phyloP scores from a whole-genome alignment of 2,329 filamentous ascomycete species.

The Colletotrichum chlorophyti region DNA sequence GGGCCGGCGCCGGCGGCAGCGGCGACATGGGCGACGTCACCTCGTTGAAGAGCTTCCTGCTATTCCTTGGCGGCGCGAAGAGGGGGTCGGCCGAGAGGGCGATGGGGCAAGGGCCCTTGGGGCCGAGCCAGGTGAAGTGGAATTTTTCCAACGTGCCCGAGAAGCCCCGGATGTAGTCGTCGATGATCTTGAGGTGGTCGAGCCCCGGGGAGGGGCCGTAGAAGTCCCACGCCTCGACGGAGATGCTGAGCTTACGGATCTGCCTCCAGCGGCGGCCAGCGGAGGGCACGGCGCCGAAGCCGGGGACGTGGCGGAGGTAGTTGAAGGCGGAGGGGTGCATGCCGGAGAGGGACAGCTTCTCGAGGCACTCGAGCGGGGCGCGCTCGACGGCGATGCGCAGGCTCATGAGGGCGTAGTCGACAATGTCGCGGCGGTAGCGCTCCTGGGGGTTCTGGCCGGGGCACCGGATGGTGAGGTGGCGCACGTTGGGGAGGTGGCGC shows the following conservation, averaged over 20 bases:
- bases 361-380: slow-evolving; percentile 68
- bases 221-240: slow-evolving; percentile 75
- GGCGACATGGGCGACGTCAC: slow-evolving; percentile 71
- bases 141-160: slow-evolving; percentile 71
- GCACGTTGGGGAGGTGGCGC: slow-evolving; percentile 70
- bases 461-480: slow-evolving; percentile 78
- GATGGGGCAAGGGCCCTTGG: slow-evolving; percentile 76
- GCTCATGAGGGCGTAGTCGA: slow-evolving; percentile 90
- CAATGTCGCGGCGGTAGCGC: slow-evolving; percentile 76
- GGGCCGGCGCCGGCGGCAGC: slow-evolving; percentile 57
- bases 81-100: slow-evolving; percentile 74
- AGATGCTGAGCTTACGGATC: slow-evolving; percentile 76
- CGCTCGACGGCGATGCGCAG: slow-evolving; percentile 84
- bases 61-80: slow-evolving; percentile 62
- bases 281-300: slow-evolving; percentile 76
- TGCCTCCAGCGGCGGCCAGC: slow-evolving; percentile 78
- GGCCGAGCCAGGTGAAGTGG: slow-evolving; percentile 78
- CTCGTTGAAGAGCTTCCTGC: slow-evolving; percentile 68
- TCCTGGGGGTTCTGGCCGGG: slow-evolving; percentile 74
- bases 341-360: slow-evolving; percentile 73
- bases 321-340: slow-evolving; percentile 79
- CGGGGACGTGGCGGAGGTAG: slow-evolving; percentile 77
- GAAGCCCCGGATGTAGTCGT: slow-evolving; percentile 80
- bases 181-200: slow-evolving; percentile 79
- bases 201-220: slow-evolving; percentile 63